A percentile compares a stretch with the other conserved stretches of the same genome.
phyloP scores from a whole-genome alignment of 2,329 filamentous ascomycete species.

The Paecilomyces formosus region DNA sequence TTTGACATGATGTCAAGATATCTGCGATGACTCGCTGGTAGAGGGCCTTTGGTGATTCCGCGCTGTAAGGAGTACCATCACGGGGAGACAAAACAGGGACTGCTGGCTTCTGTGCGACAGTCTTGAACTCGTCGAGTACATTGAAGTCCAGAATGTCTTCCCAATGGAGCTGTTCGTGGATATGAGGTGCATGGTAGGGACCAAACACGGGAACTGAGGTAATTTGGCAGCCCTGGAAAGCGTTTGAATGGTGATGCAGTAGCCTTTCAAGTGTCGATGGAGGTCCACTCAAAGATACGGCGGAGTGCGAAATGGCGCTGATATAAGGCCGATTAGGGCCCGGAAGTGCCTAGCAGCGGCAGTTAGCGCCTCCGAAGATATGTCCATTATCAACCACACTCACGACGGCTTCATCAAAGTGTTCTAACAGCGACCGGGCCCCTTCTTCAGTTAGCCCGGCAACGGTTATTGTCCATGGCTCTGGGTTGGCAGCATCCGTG shows the following conservation, averaged over 20 bases:
- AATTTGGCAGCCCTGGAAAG: not conserved
- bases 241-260: not conserved
- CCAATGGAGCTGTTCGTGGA: not conserved
- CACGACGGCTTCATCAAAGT: not conserved
- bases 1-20: not conserved
- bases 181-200: not conserved
- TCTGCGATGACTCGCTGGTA: not conserved
- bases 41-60: not conserved
- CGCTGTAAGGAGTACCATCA: not conserved
- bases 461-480: not conserved
- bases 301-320: not conserved
- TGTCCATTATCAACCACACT: not conserved
- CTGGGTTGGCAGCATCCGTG: not conserved
- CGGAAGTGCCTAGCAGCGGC: not conserved
- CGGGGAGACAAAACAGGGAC: not conserved
- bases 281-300: not conserved
- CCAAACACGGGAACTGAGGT: not conserved
- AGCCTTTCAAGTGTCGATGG: not conserved
- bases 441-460: not conserved
- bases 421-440: not conserved
- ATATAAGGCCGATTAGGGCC: not conserved
- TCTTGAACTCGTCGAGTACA: not conserved
- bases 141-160: not conserved
- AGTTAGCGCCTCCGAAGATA: not conserved
- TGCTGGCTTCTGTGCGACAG: not conserved